phyloP scores from a whole-genome alignment of 1,139 yeast genomes.

The Diutina sp. region DNA sequence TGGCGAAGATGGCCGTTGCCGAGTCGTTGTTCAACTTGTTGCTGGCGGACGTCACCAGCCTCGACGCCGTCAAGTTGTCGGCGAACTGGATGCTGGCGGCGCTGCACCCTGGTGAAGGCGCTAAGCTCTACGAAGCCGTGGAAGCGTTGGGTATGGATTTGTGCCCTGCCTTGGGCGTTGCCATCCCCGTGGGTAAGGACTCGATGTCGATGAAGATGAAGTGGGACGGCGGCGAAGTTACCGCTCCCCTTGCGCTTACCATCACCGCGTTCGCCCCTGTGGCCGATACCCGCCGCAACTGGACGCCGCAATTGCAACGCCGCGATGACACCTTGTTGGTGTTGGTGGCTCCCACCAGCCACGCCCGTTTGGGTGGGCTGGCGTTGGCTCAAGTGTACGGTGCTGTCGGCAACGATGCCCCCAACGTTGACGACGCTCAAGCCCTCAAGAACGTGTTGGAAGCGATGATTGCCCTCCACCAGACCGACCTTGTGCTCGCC shows the following conservation, averaged over 20 bases:
- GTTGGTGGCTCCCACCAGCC: constrained; percentile 61
- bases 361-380: constrained; percentile 76
- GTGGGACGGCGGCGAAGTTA: constrained; percentile 88
- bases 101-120: constrained; percentile 89
- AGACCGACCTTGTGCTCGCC: constrained; percentile 55
- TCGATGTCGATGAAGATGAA: constrained; percentile 99
- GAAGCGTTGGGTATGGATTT: constrained; percentile 91
- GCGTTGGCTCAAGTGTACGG: constrained; percentile 89
- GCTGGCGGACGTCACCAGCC: constrained; percentile 77
- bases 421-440: constrained; percentile 64
- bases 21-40: constrained; percentile 81
- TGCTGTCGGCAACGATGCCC: constrained; percentile 73
- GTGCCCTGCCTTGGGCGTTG: constrained; percentile 84
- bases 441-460: constrained; percentile 58
- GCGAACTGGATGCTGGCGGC: constrained; percentile 99
- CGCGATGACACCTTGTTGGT: constrained; percentile 29
- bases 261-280: constrained; percentile 91
- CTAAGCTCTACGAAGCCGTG: constrained; percentile 91
- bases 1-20: constrained; percentile 96
- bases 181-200: constrained; percentile 97
- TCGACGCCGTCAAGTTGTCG: constrained; percentile 71
- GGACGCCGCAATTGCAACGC: constrained; percentile 78
- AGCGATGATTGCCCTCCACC: constrained; percentile 61
- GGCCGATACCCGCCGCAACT: constrained; percentile 69
- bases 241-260: constrained; percentile 88